Percentiles rank a stretch among this genome's conserved stretches.
Evolutionary conservation across 805 yeast genomes (phyloP).

Genomic region (Kockiozyma suomiensis): DNA sequence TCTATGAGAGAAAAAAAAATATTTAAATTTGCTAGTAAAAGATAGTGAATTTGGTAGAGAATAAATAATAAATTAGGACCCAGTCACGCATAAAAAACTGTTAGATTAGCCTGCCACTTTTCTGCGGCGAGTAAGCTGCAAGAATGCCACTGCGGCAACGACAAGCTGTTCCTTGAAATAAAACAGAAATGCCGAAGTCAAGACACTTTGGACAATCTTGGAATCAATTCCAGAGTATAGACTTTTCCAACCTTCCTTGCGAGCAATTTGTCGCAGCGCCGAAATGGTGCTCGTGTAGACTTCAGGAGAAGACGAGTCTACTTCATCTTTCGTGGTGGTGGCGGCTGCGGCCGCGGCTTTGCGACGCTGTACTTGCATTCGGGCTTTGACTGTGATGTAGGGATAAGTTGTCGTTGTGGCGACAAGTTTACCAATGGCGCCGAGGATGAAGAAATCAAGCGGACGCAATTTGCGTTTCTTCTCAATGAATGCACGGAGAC

Average conservation of each 20-base stretch:
- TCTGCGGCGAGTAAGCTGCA: slow-evolving; percentile 1
- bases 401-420: slow-evolving; percentile 94
- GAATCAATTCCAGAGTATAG: slow-evolving; percentile 81
- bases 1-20: background rate
- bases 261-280: slow-evolving; percentile 57
- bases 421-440: slow-evolving; percentile 84
- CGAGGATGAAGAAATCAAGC: slow-evolving; percentile 77
- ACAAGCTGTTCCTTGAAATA: slow-evolving; percentile 87
- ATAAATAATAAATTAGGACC: too few species aligned
- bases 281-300: slow-evolving; percentile 35
- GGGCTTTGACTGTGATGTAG: slow-evolving; percentile 82
- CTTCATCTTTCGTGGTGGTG: background rate
- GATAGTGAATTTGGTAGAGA: too few species aligned
- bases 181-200: slow-evolving; percentile 87
- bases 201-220: slow-evolving; percentile 78
- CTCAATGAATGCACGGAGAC: slow-evolving; percentile 67
- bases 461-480: slow-evolving; percentile 62
- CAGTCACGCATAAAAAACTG: background rate
- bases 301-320: background rate
- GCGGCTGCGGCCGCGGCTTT: slow-evolving; percentile 49
- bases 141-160: slow-evolving; percentile 21
- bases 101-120: background rate
- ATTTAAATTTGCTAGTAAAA: background rate
- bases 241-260: slow-evolving; percentile 72
- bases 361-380: slow-evolving; percentile 61